A percentile compares a stretch with the other conserved stretches of the same genome.
Evolutionary conservation across 306 rosid genomes (phyloP).

Genomic region (Rubus parviflorus): DNA sequence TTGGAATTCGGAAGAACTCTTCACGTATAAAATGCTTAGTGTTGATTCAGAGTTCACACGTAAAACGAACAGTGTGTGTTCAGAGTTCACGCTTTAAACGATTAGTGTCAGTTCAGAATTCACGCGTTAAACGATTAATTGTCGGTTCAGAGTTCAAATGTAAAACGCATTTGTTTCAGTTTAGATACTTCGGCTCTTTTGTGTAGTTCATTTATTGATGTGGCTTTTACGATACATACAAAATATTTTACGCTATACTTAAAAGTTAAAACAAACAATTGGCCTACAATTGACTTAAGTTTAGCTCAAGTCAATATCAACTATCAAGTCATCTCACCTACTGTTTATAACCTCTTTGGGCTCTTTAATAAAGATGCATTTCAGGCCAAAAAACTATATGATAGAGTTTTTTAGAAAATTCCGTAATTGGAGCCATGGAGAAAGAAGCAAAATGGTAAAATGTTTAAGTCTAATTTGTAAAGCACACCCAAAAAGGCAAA

Average conservation of each 20-base stretch:
- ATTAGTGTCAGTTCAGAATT: fast-evolving
- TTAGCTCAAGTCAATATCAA: too few species aligned
- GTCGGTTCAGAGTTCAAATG: background rate
- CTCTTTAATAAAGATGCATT: too few species aligned
- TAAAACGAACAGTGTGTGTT: fast-evolving
- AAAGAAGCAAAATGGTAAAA: background rate
- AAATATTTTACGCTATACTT: background rate
- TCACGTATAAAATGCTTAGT: background rate
- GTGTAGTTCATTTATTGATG: background rate
- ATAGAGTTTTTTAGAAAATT: background rate
- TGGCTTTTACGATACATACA: too few species aligned
- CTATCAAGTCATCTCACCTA: background rate
- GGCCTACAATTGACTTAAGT: too few species aligned
- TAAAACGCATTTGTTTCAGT: background rate
- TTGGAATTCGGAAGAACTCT: background rate
- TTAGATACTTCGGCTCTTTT: background rate
- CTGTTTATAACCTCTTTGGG: too few species aligned
- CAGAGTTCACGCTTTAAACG: background rate
- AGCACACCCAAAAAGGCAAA: background rate
- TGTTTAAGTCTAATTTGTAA: background rate
- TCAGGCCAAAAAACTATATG: too few species aligned
- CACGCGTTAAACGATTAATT: background rate
- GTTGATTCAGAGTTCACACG: background rate
- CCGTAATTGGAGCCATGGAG: background rate
- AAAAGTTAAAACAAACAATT: background rate